Percentiles rank a stretch among this genome's conserved stretches.
These are phyloP conservation scores for Lachancea waltii DNA, from an alignment of 805 yeast species.

Conservation along the genomic window DNA sequence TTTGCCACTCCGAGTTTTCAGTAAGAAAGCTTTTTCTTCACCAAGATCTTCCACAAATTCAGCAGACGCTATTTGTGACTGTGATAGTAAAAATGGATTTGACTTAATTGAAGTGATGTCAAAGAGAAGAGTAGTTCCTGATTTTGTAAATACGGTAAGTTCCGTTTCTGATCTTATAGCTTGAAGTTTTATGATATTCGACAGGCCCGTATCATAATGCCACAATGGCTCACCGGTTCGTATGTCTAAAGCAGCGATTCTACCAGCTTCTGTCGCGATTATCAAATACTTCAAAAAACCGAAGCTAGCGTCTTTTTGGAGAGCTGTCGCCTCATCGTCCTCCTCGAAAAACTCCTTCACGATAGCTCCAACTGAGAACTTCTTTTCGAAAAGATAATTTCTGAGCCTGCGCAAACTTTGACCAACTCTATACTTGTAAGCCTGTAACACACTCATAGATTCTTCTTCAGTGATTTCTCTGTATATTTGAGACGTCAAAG, in stretches of 20 bases:
- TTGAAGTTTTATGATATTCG: slow-evolving; percentile 22
- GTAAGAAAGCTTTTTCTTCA: slow-evolving; percentile 12
- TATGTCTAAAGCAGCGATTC: slow-evolving; percentile 40
- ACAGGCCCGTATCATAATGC: slow-evolving; percentile 28
- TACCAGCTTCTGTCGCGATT: slow-evolving; percentile 36
- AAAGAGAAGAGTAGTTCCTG: slow-evolving; percentile 26
- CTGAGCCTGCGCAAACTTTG: slow-evolving; percentile 19
- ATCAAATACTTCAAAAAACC: slow-evolving; percentile 42
- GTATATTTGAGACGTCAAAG: slow-evolving; percentile 11
- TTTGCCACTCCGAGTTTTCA: slow-evolving; percentile 14
- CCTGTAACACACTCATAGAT: slow-evolving; percentile 13
- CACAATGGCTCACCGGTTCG: slow-evolving; percentile 37
- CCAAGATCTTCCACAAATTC: not conserved
- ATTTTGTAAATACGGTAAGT: slow-evolving; percentile 22
- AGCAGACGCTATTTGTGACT: not conserved
- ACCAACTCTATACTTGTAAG: slow-evolving; percentile 27
- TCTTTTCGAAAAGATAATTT: slow-evolving; percentile 11
- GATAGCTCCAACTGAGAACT: slow-evolving; percentile 12
- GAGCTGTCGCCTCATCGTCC: slow-evolving; percentile 10
- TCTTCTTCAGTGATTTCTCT: slow-evolving; percentile 21
- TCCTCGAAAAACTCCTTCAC: slow-evolving; percentile 14
- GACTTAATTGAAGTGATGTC: slow-evolving; percentile 8
- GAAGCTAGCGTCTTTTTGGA: slow-evolving; percentile 31
- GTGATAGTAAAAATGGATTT: not conserved
- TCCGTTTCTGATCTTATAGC: slow-evolving; percentile 15